phyloP scores from a whole-genome alignment of 345 rosid genomes.

The Gossypium anomalum region DNA sequence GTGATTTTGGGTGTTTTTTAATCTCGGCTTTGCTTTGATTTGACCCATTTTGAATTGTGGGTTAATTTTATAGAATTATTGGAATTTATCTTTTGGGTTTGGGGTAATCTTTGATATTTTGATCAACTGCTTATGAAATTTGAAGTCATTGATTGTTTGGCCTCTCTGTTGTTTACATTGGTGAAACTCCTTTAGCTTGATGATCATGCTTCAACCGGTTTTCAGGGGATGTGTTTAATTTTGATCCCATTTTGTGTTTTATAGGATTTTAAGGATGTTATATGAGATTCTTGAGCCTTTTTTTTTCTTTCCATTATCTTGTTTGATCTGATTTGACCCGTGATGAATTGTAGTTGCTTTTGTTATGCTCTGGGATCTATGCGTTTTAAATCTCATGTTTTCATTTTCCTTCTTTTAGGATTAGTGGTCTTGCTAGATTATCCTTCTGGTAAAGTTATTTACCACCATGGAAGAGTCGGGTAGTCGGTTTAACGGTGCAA shows the following conservation, averaged over 20 bases:
- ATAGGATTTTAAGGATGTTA: neutral
- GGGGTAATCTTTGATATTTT: neutral
- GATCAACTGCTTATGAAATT: neutral
- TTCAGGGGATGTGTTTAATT: neutral
- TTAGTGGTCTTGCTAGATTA: neutral
- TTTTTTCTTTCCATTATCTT: neutral
- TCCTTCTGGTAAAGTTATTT: conserved; percentile 6
- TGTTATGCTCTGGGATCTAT: neutral
- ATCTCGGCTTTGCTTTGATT: neutral
- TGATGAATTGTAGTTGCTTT: neutral
- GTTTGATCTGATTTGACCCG: neutral
- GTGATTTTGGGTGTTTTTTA: neutral
- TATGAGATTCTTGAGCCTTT: neutral
- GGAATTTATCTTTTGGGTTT: neutral
- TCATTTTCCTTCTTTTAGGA: neutral
- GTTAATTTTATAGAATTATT: neutral
- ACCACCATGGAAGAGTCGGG: conserved; percentile 49
- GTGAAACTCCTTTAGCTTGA: conserved; percentile 1
- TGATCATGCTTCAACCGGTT: neutral
- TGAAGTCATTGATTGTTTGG: neutral
- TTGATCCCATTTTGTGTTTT: neutral
- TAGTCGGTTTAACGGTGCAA: conserved; percentile 32
- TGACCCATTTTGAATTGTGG: neutral
- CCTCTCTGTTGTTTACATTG: neutral
- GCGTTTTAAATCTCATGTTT: neutral